Conservation (phyloP, 768 basidiomycete genomes). For the Leccinum imitatum region DNA sequence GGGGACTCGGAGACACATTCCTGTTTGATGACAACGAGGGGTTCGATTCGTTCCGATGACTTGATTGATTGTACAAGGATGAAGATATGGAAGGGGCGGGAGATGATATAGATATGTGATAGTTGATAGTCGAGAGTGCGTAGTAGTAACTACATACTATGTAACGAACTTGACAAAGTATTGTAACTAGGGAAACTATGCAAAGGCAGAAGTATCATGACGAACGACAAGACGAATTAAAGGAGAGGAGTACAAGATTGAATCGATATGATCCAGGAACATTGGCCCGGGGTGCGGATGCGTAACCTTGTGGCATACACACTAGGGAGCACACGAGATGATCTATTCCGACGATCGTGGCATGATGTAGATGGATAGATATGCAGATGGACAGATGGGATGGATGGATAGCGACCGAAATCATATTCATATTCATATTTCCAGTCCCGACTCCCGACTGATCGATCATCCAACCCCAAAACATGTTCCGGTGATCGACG, state of each 20-base stretch:
- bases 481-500: not conserved
- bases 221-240: not conserved
- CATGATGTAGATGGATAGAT: not conserved
- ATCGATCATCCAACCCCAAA: not conserved
- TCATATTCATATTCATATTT: not conserved
- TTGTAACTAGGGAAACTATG: not conserved
- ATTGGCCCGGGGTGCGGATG: not conserved
- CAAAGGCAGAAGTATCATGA: not conserved
- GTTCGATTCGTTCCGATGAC: too few species aligned
- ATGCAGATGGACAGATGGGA: not conserved
- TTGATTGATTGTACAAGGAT: too few species aligned
- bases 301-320: not conserved
- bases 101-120: too few species aligned
- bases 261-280: not conserved
- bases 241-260: not conserved
- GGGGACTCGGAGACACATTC: too few species aligned
- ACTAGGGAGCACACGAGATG: not conserved
- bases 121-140: too few species aligned
- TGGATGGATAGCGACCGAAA: not conserved
- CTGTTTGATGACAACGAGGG: too few species aligned
- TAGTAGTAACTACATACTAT: too few species aligned
- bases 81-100: too few species aligned
- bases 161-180: too few species aligned
- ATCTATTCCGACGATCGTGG: not conserved
- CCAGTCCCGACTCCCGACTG: not conserved